Conservation (phyloP, 2,329 filamentous ascomycete genomes). For the Neofusicoccum cordaticola region DNA sequence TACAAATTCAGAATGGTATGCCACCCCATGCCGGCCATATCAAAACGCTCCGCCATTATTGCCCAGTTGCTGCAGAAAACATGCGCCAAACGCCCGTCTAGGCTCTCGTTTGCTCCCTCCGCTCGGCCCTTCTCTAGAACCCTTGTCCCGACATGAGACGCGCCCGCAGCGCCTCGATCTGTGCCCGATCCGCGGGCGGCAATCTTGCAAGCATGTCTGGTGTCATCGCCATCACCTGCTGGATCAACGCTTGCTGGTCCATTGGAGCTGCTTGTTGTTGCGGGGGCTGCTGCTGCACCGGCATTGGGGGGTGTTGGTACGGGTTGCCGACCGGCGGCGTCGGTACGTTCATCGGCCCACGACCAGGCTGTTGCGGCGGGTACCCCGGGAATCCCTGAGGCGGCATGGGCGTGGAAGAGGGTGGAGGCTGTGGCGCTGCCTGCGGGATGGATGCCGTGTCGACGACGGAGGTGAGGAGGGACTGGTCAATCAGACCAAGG, state of each 20-base stretch:
- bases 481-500: constrained; percentile 86
- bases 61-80: constrained; percentile 4
- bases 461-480: constrained; percentile 76
- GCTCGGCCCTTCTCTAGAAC: constrained; percentile 6
- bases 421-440: constrained; percentile 31
- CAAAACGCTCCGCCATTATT: constrained; percentile 8
- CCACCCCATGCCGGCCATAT: constrained; percentile 1
- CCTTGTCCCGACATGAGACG: constrained; percentile 46
- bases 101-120: background rate
- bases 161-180: constrained; percentile 75
- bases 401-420: constrained; percentile 35
- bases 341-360: constrained; percentile 43
- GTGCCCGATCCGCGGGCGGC: constrained; percentile 69
- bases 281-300: constrained; percentile 42
- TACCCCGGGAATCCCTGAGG: constrained; percentile 36
- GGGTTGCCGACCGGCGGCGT: constrained; percentile 49
- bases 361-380: constrained; percentile 27
- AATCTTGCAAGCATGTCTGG: constrained; percentile 77
- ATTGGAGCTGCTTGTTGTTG: constrained; percentile 31
- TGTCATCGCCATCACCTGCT: constrained; percentile 77
- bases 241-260: constrained; percentile 71
- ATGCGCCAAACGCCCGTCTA: constrained; percentile 17
- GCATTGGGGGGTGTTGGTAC: constrained; percentile 37
- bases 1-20: constrained; percentile 13
- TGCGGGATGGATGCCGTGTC: constrained; percentile 50